phyloP scores from a whole-genome alignment of 2,329 filamentous ascomycete genomes.

The Phialemoniopsis sp. region DNA sequence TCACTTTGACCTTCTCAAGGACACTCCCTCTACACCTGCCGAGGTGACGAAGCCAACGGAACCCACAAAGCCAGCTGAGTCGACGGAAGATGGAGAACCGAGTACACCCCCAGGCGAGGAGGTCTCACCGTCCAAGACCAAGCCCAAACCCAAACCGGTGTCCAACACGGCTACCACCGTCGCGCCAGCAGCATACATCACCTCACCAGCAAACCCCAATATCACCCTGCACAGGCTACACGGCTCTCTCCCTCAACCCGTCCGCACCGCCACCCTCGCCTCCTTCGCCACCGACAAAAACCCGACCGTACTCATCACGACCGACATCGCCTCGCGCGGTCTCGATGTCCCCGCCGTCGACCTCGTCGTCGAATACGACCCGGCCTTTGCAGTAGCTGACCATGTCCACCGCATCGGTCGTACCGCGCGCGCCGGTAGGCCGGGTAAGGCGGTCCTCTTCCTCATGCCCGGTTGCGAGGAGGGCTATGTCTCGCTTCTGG shows the following conservation, averaged over 20 bases:
- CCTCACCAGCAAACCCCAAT: constrained; percentile 65
- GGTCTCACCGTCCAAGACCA: constrained; percentile 5
- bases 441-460: constrained; percentile 85
- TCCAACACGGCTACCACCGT: constrained; percentile 54
- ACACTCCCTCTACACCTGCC: constrained; percentile 13
- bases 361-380: constrained; percentile 92
- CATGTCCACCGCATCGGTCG: constrained; percentile 93
- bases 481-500: constrained; percentile 76
- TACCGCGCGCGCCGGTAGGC: constrained; percentile 86
- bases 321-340: constrained; percentile 88
- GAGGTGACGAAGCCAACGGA: constrained; percentile 25
- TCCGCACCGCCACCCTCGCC: constrained; percentile 80
- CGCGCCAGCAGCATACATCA: constrained; percentile 67
- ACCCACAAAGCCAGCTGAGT: no score
- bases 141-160: constrained; percentile 14
- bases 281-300: constrained; percentile 72
- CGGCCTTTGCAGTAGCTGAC: constrained; percentile 87
- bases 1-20: constrained; percentile 78
- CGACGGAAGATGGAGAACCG: no score
- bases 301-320: constrained; percentile 83
- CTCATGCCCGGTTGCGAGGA: constrained; percentile 89
- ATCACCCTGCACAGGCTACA: constrained; percentile 85
- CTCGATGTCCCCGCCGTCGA: constrained; percentile 95
- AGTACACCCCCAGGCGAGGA: constrained; percentile 21
- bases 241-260: constrained; percentile 82